Conservation (phyloP, 257 asterid genomes). For the Perilla frutescens region DNA sequence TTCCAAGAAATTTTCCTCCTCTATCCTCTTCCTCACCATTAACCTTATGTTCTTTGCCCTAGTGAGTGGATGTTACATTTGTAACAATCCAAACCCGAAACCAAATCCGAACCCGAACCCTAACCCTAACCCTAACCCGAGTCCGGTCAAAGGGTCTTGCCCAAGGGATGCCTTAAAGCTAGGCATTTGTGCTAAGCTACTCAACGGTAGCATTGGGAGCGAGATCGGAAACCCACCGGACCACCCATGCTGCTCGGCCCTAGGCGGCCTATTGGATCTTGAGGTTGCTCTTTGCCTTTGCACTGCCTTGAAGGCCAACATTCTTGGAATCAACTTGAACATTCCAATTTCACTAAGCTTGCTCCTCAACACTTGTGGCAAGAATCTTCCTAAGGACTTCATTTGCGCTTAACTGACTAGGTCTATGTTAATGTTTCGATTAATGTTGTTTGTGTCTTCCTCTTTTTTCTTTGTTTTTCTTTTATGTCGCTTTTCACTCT, state of each 20-base stretch:
- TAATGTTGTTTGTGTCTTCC: too few species aligned
- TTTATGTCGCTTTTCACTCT: too few species aligned
- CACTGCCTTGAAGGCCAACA: slow-evolving; percentile 74
- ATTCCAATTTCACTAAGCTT: slow-evolving; percentile 72
- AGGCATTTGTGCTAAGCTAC: slow-evolving; percentile 68
- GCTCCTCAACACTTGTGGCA: slow-evolving; percentile 74
- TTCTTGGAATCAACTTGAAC: slow-evolving; percentile 68
- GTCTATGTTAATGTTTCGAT: neutral
- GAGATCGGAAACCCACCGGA: slow-evolving; percentile 68
- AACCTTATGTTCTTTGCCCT: slow-evolving; percentile 56
- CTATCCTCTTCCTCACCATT: slow-evolving; percentile 45
- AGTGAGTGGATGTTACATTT: slow-evolving; percentile 52
- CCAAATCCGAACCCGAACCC: slow-evolving; percentile 47
- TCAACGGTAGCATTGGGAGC: slow-evolving; percentile 58
- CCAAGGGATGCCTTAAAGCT: slow-evolving; percentile 70
- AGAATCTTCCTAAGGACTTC: slow-evolving; percentile 65
- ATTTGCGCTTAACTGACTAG: slow-evolving; percentile 50
- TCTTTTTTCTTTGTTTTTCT: too few species aligned
- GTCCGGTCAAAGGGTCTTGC: slow-evolving; percentile 55
- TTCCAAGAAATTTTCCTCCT: slow-evolving; percentile 43
- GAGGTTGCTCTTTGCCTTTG: slow-evolving; percentile 78
- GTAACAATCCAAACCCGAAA: slow-evolving; percentile 38
- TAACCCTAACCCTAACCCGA: slow-evolving; percentile 40
- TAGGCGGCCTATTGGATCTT: slow-evolving; percentile 70
- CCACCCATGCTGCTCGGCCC: slow-evolving; percentile 64